Evolutionary conservation across 495 filamentous ascomycete species (phyloP).

Genomic region (Parachaetomium inaequale): DNA sequence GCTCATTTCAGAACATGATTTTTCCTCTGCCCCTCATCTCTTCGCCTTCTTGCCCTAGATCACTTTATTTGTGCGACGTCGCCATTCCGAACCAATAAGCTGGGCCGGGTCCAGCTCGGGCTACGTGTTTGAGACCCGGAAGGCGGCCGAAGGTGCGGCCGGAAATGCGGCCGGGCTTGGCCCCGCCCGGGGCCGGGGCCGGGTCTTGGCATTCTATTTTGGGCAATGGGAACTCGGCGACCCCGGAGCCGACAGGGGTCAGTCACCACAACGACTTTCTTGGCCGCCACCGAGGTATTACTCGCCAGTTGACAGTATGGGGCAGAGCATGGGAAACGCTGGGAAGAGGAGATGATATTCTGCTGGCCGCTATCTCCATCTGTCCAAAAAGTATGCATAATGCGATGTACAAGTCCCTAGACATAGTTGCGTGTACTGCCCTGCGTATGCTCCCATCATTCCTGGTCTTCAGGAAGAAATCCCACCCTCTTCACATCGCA

Average conservation of each 20-base stretch:
- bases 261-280: not conserved
- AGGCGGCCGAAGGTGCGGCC: not conserved
- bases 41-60: not conserved
- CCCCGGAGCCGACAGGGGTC: not conserved
- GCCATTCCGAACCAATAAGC: not conserved
- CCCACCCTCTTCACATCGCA: too few species aligned
- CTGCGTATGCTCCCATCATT: too few species aligned
- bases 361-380: too few species aligned
- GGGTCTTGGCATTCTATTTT: not conserved
- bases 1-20: too few species aligned
- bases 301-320: too few species aligned
- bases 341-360: too few species aligned
- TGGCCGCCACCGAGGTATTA: not conserved
- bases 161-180: not conserved
- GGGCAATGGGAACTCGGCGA: not conserved
- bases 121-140: not conserved
- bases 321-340: too few species aligned
- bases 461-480: too few species aligned
- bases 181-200: not conserved
- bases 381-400: too few species aligned
- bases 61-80: not conserved
- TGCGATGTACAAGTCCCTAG: too few species aligned
- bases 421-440: too few species aligned
- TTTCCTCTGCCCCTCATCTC: too few species aligned
- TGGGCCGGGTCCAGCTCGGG: not conserved